Conservation (phyloP, 306 rosid species). For the Cucurbita argyrosperma region DNA sequence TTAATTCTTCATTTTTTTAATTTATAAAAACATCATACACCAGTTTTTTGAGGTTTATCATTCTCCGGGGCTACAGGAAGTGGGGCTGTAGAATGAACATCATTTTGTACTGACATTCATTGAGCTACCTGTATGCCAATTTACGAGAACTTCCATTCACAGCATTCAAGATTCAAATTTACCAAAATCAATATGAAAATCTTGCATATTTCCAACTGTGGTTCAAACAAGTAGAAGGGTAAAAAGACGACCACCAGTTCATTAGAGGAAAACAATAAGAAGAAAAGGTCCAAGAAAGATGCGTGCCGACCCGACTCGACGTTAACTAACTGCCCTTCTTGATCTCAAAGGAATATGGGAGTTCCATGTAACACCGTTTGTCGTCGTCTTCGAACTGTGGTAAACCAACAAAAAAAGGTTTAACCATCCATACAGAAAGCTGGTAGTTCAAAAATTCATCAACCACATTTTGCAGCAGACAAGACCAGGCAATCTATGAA, state of each 20-base stretch:
- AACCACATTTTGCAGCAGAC: background rate
- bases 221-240: background rate
- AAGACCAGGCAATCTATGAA: no score
- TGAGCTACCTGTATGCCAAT: background rate
- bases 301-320: no score
- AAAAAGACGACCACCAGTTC: background rate
- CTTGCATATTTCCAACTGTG: background rate
- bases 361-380: constrained; percentile 37
- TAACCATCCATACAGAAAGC: background rate
- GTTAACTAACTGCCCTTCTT: constrained; percentile 18
- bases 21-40: no score
- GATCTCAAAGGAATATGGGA: constrained; percentile 34
- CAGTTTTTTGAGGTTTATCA: background rate
- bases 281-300: background rate
- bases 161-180: background rate
- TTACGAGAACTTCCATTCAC: background rate
- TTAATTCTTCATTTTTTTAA: no score
- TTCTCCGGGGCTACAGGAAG: background rate
- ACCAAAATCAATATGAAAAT: background rate
- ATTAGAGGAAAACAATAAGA: background rate
- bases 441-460: background rate
- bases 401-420: background rate
- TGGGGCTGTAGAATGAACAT: background rate
- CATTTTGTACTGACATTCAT: background rate
- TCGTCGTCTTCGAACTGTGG: constrained; percentile 49